Percentiles rank a stretch among this genome's conserved stretches.
These are phyloP conservation scores for Amanita fuliginea DNA, from an alignment of 768 basidiomycete species.

Conservation along the genomic window DNA sequence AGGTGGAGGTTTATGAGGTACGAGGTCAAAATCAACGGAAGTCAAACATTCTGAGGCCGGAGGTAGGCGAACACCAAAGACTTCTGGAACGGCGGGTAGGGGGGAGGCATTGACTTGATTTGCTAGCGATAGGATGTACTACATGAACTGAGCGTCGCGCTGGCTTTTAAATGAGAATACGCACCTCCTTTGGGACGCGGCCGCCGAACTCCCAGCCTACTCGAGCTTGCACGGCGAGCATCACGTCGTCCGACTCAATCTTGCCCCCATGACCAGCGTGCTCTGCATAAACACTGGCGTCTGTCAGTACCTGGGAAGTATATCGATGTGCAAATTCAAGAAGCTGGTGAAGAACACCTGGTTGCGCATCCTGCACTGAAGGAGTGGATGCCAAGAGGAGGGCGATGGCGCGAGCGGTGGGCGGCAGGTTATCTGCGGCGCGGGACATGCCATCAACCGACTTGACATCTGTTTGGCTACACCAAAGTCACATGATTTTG, in stretches of 20 bases:
- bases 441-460: constrained; percentile 25
- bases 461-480: constrained; percentile 5
- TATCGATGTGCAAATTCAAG: constrained; percentile 83
- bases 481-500: background rate
- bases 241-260: constrained; percentile 75
- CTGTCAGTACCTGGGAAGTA: constrained; percentile 71
- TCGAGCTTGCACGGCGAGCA: constrained; percentile 75
- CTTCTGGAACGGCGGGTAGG: constrained; percentile 77
- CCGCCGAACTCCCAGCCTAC: constrained; percentile 93
- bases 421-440: constrained; percentile 59
- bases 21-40: constrained; percentile 75
- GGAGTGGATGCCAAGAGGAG: constrained; percentile 77
- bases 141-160: constrained; percentile 4
- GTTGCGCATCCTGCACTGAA: constrained; percentile 77
- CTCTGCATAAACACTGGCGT: constrained; percentile 81
- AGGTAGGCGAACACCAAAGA: constrained; percentile 81
- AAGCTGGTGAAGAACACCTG: constrained; percentile 77
- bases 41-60: constrained; percentile 60
- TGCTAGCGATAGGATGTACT: constrained; percentile 75
- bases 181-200: constrained; percentile 79
- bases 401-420: constrained; percentile 78
- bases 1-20: constrained; percentile 78
- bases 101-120: constrained; percentile 75
- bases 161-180: constrained; percentile 10
- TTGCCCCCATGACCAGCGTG: constrained; percentile 72